A percentile compares a stretch with the other conserved stretches of the same genome.
phyloP scores from a whole-genome alignment of 768 basidiomycete genomes.

The Sistotremastrum niveocremeum region DNA sequence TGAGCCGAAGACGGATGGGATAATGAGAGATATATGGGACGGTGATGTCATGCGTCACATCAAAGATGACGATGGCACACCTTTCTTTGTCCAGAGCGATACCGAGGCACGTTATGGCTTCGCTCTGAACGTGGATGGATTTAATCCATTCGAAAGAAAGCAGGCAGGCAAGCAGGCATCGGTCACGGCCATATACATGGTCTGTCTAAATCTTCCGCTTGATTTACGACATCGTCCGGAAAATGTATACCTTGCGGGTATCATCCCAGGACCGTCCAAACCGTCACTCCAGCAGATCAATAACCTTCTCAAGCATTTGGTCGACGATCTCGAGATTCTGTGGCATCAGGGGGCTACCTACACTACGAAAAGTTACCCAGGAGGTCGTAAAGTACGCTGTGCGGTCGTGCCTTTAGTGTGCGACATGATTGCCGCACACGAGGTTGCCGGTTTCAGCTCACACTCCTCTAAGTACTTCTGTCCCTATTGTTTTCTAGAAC shows the following conservation, averaged over 20 bases:
- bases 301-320: constrained; percentile 13
- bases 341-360: constrained; percentile 21
- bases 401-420: constrained; percentile 18
- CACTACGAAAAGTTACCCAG: constrained; percentile 6
- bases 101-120: constrained; percentile 18
- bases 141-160: constrained; percentile 20
- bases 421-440: constrained; percentile 20
- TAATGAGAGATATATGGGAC: constrained; percentile 16
- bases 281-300: constrained; percentile 13
- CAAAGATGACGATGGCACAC: constrained; percentile 14
- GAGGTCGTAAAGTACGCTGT: constrained; percentile 12
- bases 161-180: constrained; percentile 15
- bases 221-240: constrained; percentile 16
- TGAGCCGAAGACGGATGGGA: neutral
- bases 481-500: constrained; percentile 5
- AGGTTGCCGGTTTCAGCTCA: constrained; percentile 10
- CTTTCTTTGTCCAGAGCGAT: constrained; percentile 8
- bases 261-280: constrained; percentile 24
- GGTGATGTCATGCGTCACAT: constrained; percentile 13
- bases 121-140: constrained; percentile 20
- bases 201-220: constrained; percentile 24
- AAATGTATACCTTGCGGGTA: constrained; percentile 21
- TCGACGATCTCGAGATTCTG: constrained; percentile 4
- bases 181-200: constrained; percentile 19
- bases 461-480: constrained; percentile 7